phyloP scores from a whole-genome alignment of 768 basidiomycete species.

The Coprinopsis sp. region DNA sequence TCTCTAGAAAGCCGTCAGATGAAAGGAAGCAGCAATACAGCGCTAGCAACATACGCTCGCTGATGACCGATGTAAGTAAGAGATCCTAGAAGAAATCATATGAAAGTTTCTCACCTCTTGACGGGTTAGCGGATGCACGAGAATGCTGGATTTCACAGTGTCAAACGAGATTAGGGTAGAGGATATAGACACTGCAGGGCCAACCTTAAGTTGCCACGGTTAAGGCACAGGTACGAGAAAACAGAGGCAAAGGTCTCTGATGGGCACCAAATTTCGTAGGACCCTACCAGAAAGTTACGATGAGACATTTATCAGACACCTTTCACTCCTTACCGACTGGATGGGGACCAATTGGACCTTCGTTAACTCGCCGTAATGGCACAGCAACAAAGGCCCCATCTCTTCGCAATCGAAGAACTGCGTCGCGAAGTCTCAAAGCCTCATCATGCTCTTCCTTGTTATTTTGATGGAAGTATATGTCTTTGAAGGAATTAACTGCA shows the following conservation, averaged over 20 bases:
- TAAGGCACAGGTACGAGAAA: conserved; percentile 70
- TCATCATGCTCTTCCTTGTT: conserved; percentile 58
- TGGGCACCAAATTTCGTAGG: conserved; percentile 80
- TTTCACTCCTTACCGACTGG: conserved; percentile 52
- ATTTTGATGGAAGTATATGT: conserved; percentile 75
- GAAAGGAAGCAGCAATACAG: not conserved
- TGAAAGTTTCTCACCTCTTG: conserved; percentile 48
- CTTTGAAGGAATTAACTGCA: conserved; percentile 29
- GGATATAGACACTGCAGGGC: not conserved
- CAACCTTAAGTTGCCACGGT: conserved; percentile 67
- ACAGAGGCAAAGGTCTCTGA: conserved; percentile 68
- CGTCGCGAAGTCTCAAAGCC: conserved; percentile 65
- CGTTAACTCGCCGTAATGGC: conserved; percentile 68
- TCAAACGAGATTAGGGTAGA: not conserved
- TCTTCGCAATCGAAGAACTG: conserved; percentile 62
- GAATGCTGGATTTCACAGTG: conserved; percentile 40
- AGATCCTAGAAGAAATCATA: conserved; percentile 1
- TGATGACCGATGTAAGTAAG: conserved; percentile 1
- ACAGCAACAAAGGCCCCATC: conserved; percentile 81
- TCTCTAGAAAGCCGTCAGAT: conserved; percentile 40
- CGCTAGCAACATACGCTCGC: conserved; percentile 2
- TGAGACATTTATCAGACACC: not conserved
- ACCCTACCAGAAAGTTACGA: conserved; percentile 40
- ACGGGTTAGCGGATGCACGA: conserved; percentile 70
- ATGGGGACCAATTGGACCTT: conserved; percentile 67